A percentile compares a stretch with the other conserved stretches of the same genome.
Evolutionary conservation across 1,284 basidiomycete species (phyloP).

Genomic region (Malassezia vespertilionis): DNA sequence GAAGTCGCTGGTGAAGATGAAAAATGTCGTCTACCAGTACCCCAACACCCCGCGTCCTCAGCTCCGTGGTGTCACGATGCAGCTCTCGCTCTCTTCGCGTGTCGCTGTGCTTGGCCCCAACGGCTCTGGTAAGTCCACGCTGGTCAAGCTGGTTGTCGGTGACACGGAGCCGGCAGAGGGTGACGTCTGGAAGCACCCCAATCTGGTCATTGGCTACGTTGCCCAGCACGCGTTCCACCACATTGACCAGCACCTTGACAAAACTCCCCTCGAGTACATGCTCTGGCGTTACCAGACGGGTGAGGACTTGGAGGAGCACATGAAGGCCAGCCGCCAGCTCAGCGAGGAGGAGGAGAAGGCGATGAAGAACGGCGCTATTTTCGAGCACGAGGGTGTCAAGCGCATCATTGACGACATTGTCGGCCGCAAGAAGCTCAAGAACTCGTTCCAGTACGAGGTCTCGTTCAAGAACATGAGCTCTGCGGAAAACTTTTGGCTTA

Average conservation of each 20-base stretch:
- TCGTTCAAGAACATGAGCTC: constrained; percentile 48
- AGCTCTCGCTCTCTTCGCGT: constrained; percentile 48
- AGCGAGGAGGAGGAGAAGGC: constrained; percentile 34
- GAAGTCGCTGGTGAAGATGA: constrained; percentile 48
- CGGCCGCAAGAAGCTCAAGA: constrained; percentile 47
- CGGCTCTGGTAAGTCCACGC: constrained; percentile 47
- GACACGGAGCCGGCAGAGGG: constrained; percentile 46
- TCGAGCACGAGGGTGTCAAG: constrained; percentile 45
- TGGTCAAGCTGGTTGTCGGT: constrained; percentile 47
- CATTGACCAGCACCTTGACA: constrained; percentile 48
- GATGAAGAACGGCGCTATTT: constrained; percentile 46
- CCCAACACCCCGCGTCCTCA: constrained; percentile 42
- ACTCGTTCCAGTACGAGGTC: constrained; percentile 48
- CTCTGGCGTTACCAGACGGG: constrained; percentile 49
- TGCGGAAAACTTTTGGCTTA: constrained; percentile 45
- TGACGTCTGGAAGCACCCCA: constrained; percentile 48
- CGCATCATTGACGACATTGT: constrained; percentile 46
- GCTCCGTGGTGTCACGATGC: constrained; percentile 45
- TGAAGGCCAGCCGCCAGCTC: constrained; percentile 39
- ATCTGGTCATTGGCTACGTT: constrained; percentile 48
- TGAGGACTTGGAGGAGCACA: constrained; percentile 47
- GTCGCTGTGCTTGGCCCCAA: constrained; percentile 47
- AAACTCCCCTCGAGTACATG: constrained; percentile 48
- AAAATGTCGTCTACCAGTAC: constrained; percentile 46
- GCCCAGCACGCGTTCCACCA: constrained; percentile 49